phyloP scores from a whole-genome alignment of 768 basidiomycete genomes.

The Cystofilobasidium macerans region DNA sequence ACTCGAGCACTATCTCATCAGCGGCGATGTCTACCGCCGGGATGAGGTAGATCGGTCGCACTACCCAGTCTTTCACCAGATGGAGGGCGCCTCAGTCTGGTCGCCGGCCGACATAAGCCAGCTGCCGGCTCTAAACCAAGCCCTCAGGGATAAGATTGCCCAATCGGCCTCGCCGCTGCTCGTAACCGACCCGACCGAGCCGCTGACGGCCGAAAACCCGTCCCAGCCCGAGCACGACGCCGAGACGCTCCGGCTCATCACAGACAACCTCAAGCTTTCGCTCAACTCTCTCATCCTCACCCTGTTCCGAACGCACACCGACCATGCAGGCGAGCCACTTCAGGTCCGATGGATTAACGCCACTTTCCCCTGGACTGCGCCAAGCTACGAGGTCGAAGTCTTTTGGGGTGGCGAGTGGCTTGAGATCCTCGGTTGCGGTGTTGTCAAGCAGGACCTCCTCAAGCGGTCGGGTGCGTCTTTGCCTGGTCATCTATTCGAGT shows the following conservation, averaged over 20 bases:
- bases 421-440: constrained; percentile 88
- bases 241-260: constrained; percentile 56
- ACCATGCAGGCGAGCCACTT: constrained; percentile 50
- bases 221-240: constrained; percentile 69
- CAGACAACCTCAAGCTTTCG: constrained; percentile 76
- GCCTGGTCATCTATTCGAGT: constrained; percentile 32
- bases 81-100: constrained; percentile 85
- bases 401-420: constrained; percentile 94
- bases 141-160: constrained; percentile 51
- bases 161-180: constrained; percentile 53
- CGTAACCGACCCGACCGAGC: constrained; percentile 48
- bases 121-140: constrained; percentile 60
- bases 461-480: constrained; percentile 64
- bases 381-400: constrained; percentile 96
- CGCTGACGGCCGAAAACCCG: constrained; percentile 53
- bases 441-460: constrained; percentile 77
- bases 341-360: constrained; percentile 94
- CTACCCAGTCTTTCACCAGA: constrained; percentile 97
- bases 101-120: constrained; percentile 44
- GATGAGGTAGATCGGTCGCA: constrained; percentile 97
- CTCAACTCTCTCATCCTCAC: constrained; percentile 73
- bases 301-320: constrained; percentile 56
- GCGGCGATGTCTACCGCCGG: constrained; percentile 92
- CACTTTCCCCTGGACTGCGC: constrained; percentile 94
- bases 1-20: constrained; percentile 72